Base-by-base conservation (phyloP, 805 yeast genomes). In the Candida arabinofermentans region DNA sequence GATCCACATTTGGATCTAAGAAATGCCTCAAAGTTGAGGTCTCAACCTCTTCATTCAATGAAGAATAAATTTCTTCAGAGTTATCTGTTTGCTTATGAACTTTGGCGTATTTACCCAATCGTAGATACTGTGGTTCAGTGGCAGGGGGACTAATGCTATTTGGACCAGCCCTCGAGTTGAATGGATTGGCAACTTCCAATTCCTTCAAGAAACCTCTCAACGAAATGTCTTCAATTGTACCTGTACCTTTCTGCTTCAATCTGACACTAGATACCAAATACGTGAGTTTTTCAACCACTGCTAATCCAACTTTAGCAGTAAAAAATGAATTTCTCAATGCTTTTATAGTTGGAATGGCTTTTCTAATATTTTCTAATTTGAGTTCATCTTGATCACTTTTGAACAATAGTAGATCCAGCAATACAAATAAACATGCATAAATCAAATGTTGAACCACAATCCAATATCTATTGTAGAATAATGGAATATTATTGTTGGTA, bases 381-480 rank as follows among this genome's bases (percentile, higher is more conserved):
- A 35, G 36, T 19, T 46, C 48, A 26, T 55, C 57, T 24, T 54
- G 44, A 5, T 48, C 50, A 33, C 53, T 48, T 23, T 51, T 42
- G 32, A 54, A 42, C 51, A 54, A 52, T 27, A 56, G 34, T 58
- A 56, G 51, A 33, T 56, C 57, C 23, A 56, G 36, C 8, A 56
- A 40, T 17, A 52, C 48, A 39, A 56, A 56, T 14, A 56, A 39
- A 42, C 58, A 54, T 2, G 59, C 49, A 21, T 50, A 56, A 21
- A 56, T 53, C 17, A 56, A 36, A 43, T 56, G 61, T 27, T 56
- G 61, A 2, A 50, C 49, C 5, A 56, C 53, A 27, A 56, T 54
- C 61, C 61, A 56, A 36, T 54, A 51, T 29, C 48, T 31, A 24
- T 50, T 53, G 45, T 54, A 56, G 36, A 44, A 53, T 8, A 37